Evolutionary conservation across 768 basidiomycete species (phyloP), one percentile per base, ranked within the genome.

Genomic region (Lactarius trivialis): DNA sequence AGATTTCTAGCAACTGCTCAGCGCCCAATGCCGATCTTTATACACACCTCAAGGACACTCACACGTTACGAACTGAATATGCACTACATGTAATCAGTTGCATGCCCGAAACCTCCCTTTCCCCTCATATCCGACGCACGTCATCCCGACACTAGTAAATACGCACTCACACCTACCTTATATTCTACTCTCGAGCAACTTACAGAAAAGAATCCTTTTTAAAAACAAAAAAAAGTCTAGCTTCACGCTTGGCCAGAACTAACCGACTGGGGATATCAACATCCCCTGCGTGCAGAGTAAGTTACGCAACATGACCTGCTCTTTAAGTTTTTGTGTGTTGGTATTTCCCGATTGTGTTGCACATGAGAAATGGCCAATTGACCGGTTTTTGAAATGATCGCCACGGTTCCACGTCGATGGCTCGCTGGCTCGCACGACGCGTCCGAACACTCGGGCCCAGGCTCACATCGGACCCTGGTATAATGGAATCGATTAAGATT

Each of bases 21-120:
- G 39, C 21, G 52, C 57, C 37, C 49, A 37, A 17, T 21, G 48
- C 12, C 34, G 36, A 51, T 36, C 32, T 43, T 33, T 52, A 54
- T 49, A 28, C 33, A 12, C 58, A 39, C 48, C 36, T 55, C 24
- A 12, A 56, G 51, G 15, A 32, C 54, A 51, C 36, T 37, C 43
- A 24, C 32, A 17, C 52, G 48, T 63, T 58, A 58, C 56, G 56
- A 54, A 37, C 53, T 48, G 45, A 30, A 33, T 64, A 60, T 64
- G 58, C 37, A 43, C 17, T 34, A 50, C 53, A 41, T 55, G 57
- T 59, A 41, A 53, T 63, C 43, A 45, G 51, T 33, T 17, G 48
- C 63, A 41, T 8, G 8, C 26, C 30, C 52, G 14, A 32, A 34
- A 34, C 30, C 21, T 24, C n/a, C n/a, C 34, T 43, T 30, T 17